Conservation (phyloP, 2,329 filamentous ascomycete species). For the Fusarium sp. region DNA sequence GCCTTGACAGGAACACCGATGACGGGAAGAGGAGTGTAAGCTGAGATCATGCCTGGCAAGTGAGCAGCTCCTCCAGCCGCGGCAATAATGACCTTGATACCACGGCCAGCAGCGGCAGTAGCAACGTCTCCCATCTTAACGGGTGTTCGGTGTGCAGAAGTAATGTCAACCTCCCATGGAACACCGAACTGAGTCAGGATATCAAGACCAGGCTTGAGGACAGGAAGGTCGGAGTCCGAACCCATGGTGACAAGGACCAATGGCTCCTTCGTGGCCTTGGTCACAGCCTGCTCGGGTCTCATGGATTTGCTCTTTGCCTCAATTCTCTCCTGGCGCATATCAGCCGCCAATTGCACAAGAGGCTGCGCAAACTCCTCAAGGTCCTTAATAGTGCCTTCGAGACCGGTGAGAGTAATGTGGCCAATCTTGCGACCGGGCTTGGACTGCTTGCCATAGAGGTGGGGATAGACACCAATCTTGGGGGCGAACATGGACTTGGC, state of each 20-base stretch:
- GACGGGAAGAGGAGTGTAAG: conserved; percentile 77
- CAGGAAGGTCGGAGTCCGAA: conserved; percentile 80
- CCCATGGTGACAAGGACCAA: conserved; percentile 86
- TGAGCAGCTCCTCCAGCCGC: conserved; percentile 81
- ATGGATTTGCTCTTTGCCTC: conserved; percentile 55
- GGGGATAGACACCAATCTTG: conserved; percentile 70
- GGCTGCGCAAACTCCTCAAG: conserved; percentile 70
- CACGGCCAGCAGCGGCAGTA: conserved; percentile 70
- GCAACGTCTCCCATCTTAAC: conserved; percentile 76
- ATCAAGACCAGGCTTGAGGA: conserved; percentile 74
- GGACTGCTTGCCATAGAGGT: conserved; percentile 92
- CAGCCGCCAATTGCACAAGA: conserved; percentile 74
- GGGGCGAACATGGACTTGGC: conserved; percentile 59
- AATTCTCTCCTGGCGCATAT: conserved; percentile 68
- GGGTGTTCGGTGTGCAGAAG: conserved; percentile 82
- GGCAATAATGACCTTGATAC: conserved; percentile 80
- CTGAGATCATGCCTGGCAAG: conserved; percentile 80
- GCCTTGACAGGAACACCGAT: conserved; percentile 84
- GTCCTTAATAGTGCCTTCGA: conserved; percentile 71
- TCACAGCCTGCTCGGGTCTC: conserved; percentile 50
- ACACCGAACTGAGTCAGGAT: conserved; percentile 78
- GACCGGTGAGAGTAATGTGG: conserved; percentile 85
- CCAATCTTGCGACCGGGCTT: conserved; percentile 94
- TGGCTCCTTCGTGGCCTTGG: conserved; percentile 52
- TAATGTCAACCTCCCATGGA: conserved; percentile 79